Percentiles rank a stretch among this genome's conserved stretches.
phyloP scores from a whole-genome alignment of 441 rosid species.

The Adansonia gregorii region DNA sequence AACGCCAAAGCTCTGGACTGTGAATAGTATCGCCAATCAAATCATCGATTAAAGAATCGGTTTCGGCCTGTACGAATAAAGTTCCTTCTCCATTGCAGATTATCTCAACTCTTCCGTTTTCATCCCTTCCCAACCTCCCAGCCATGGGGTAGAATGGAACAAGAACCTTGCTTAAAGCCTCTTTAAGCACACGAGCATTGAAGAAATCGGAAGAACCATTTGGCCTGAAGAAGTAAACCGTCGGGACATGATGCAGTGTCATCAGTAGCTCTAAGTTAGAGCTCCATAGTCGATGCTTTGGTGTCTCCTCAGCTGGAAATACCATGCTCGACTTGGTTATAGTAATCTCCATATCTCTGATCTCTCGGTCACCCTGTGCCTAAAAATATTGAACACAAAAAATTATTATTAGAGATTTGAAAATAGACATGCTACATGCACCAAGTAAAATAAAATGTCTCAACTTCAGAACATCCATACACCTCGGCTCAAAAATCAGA shows the following conservation, averaged over 20 bases:
- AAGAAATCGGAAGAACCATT: constrained; percentile 32
- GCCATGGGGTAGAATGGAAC: constrained; percentile 48
- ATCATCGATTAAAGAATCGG: constrained; percentile 28
- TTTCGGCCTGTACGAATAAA: constrained; percentile 43
- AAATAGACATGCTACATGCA: no score
- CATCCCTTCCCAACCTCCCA: constrained; percentile 45
- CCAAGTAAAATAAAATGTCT: no score
- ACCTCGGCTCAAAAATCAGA: no score
- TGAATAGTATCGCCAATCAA: constrained; percentile 31
- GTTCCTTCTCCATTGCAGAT: constrained; percentile 45
- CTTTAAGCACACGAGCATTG: constrained; percentile 36
- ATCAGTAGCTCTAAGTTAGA: background rate
- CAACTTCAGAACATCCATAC: no score
- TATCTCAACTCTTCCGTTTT: constrained; percentile 37
- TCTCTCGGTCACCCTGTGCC: background rate
- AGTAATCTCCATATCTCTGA: constrained; percentile 26
- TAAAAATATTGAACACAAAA: no score
- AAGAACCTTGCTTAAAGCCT: constrained; percentile 44
- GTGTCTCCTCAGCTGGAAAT: constrained; percentile 39
- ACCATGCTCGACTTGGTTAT: constrained; percentile 36
- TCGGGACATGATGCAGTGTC: constrained; percentile 18
- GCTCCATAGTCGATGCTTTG: background rate
- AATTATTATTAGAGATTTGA: no score
- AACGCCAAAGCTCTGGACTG: constrained; percentile 26
- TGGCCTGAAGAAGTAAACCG: constrained; percentile 33